Conservation (phyloP, 2,329 filamentous ascomycete genomes). For the Pyrenophora seminiperda region DNA sequence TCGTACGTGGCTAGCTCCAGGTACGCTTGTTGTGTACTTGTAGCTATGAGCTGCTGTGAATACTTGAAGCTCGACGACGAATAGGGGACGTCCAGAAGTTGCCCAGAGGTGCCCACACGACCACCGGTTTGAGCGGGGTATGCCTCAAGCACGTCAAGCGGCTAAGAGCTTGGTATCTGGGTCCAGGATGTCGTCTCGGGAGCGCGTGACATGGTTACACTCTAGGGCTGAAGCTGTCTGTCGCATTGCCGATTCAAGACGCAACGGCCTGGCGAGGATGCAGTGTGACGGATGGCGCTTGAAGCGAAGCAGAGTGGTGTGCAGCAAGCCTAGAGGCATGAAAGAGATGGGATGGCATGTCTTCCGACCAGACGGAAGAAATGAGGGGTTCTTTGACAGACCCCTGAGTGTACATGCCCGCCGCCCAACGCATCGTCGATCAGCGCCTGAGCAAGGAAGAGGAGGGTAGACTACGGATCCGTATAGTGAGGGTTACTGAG, state of each 20-base stretch:
- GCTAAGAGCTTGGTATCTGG: conserved; percentile 30
- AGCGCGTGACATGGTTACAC: conserved; percentile 41
- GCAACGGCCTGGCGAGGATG: conserved; percentile 31
- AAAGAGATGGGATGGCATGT: conserved; percentile 27
- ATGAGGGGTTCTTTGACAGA: conserved; percentile 33
- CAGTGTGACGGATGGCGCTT: conserved; percentile 35
- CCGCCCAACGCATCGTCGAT: conserved; percentile 23
- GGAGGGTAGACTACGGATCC: neutral
- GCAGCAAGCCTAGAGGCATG: conserved; percentile 40
- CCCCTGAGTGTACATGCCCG: conserved; percentile 23
- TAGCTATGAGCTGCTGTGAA: conserved; percentile 16
- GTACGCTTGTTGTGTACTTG: conserved; percentile 27
- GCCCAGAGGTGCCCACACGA: conserved; percentile 28
- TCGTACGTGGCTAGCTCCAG: conserved; percentile 34
- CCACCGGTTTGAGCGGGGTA: conserved; percentile 18
- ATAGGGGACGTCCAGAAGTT: conserved; percentile 20
- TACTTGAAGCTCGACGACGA: conserved; percentile 17
- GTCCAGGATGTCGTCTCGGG: conserved; percentile 26
- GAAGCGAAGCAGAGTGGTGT: conserved; percentile 46
- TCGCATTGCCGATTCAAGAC: conserved; percentile 26
- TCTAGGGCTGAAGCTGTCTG: conserved; percentile 24
- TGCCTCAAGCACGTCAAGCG: conserved; percentile 20
- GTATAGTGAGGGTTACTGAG: conserved; percentile 31
- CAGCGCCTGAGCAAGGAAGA: conserved; percentile 26
- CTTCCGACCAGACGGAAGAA: conserved; percentile 27